These are phyloP conservation scores for Biscogniauxia marginata DNA, from an alignment of 2,329 filamentous ascomycete genomes.

Conservation along the genomic window DNA sequence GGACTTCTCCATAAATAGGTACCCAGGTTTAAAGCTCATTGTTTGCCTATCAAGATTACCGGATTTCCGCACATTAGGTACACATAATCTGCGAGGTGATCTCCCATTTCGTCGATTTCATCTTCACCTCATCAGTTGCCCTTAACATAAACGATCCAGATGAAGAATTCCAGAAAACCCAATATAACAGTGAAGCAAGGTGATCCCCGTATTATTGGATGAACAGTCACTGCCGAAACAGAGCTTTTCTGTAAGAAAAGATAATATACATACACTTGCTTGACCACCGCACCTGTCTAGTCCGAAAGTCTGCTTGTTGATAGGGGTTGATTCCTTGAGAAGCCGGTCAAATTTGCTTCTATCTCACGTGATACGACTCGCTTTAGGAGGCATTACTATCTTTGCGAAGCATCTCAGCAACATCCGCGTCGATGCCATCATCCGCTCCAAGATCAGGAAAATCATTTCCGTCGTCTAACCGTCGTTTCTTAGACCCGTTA, in stretches of 20 bases:
- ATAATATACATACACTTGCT: background rate
- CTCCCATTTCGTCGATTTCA: background rate
- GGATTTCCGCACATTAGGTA: background rate
- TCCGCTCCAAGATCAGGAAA: slow-evolving; percentile 55
- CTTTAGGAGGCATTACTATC: slow-evolving; percentile 32
- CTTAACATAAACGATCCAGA: background rate
- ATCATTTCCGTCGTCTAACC: slow-evolving; percentile 50
- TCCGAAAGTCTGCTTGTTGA: too few species aligned
- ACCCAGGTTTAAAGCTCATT: background rate
- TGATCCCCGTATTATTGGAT: background rate
- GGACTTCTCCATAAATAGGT: too few species aligned
- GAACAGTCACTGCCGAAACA: background rate
- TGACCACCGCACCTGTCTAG: background rate
- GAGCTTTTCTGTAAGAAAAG: background rate
- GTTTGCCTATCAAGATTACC: background rate
- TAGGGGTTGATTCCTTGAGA: background rate
- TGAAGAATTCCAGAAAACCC: background rate
- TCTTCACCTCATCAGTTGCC: background rate
- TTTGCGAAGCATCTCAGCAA: slow-evolving; percentile 52
- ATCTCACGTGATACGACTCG: background rate
- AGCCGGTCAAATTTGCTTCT: background rate
- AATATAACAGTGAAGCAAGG: background rate
- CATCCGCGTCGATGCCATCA: slow-evolving; percentile 56
- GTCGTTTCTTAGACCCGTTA: slow-evolving; percentile 57
- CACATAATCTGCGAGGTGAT: background rate